Conservation (phyloP, 768 basidiomycete species). For the Amanita molliuscula region DNA sequence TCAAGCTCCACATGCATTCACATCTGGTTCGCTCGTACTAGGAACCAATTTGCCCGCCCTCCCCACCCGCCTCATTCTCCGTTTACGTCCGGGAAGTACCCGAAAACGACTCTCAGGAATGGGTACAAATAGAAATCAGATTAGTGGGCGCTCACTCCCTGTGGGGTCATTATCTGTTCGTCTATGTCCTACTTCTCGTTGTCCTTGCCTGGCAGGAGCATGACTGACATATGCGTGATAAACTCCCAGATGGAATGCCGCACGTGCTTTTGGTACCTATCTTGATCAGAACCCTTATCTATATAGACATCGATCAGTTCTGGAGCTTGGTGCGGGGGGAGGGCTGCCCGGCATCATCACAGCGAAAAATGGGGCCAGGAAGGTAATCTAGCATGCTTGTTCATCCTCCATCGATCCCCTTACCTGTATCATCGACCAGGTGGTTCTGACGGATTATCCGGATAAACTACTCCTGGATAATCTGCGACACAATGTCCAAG, state of each 20-base stretch:
- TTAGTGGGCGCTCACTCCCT: constrained; percentile 74
- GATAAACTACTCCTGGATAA: constrained; percentile 70
- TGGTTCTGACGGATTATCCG: constrained; percentile 89
- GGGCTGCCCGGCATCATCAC: constrained; percentile 79
- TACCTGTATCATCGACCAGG: constrained; percentile 28
- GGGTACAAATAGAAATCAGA: constrained; percentile 44
- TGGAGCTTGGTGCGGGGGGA: constrained; percentile 93
- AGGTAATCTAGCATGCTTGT: constrained; percentile 30
- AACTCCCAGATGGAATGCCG: constrained; percentile 65
- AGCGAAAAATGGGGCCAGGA: constrained; percentile 56
- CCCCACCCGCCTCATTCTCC: constrained; percentile 48
- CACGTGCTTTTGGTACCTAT: constrained; percentile 60
- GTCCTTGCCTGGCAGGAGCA: background rate
- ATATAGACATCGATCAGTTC: constrained; percentile 37
- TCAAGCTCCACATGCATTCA: too few relatives aligned
- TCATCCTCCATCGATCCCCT: background rate
- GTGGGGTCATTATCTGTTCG: constrained; percentile 75
- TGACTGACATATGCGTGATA: background rate
- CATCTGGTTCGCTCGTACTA: background rate
- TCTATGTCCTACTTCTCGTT: background rate
- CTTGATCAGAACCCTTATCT: constrained; percentile 44
- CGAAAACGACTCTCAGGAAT: constrained; percentile 13
- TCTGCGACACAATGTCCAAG: constrained; percentile 52
- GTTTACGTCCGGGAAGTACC: constrained; percentile 34
- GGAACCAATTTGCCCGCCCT: constrained; percentile 35